Base-by-base conservation (phyloP, 2,329 filamentous ascomycete species). In the Botrytis porri region DNA sequence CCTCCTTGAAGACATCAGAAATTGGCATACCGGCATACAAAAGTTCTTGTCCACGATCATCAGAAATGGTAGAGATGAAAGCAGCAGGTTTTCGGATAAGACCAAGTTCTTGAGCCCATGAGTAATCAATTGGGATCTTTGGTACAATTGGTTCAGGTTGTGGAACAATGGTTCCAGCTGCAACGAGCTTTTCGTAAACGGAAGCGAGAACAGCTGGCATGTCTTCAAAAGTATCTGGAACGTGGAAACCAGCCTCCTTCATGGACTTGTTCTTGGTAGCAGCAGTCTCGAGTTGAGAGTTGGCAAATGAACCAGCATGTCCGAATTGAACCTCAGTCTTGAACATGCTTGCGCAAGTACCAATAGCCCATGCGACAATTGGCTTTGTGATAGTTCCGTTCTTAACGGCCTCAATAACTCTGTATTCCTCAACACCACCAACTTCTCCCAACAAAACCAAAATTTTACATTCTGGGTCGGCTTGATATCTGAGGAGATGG, bases 251-350 rank as follows among this genome's bases (percentile, higher is more conserved):
- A 77, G 95, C 96, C 75, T 97, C 95, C 81, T 88, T 91, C 96
- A 99, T 99, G 80, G 88, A 89, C 90, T 96, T 90, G 90, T 99
- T 99, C 93, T 99, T 99, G 84, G 88, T 89, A 74, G 93, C 92
- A 73, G 96, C 96, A 75, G 96, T 98, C 90, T 99, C 96, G 80
- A 99, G 94, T 85, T 98, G 93, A 74, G 96, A 99, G 90, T 99
- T 99, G 88, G 96, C 96, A 79, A 98, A 98, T 71, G 96, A 94
- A 85, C 96, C 96, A 80, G 96, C 96, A 87, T 99, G 96, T 81
- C 96, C 96, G 86, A 99, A 99, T 85, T 99, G 96, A 63, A 99
- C 96, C 88, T 99, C 96, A 59, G 96, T 99, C 92, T 97, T 98
- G 88, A 99, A 97, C 94, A 99, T 96, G 89, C 93, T 95, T 77